phyloP scores from a whole-genome alignment of 371 early-diverging fungal species.

The Rhizopus arrhizus region DNA sequence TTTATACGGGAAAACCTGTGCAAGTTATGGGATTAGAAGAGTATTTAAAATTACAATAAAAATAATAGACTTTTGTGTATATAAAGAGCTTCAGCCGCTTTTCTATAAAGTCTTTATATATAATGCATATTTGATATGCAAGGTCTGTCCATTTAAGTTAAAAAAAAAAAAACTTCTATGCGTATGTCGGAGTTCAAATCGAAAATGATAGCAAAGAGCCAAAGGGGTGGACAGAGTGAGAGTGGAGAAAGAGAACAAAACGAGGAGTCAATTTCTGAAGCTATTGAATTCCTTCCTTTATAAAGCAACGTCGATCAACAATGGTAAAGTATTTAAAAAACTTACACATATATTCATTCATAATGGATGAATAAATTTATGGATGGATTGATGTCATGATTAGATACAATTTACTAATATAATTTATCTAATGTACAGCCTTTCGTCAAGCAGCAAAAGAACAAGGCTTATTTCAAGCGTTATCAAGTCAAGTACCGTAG shows the following conservation, averaged over 20 bases:
- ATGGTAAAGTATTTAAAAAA: neutral
- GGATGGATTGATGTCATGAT: neutral
- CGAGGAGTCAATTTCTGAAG: neutral
- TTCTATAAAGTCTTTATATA: too few relatives aligned
- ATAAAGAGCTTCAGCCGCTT: too few relatives aligned
- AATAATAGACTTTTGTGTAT: neutral
- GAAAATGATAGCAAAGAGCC: too few relatives aligned
- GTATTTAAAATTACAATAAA: neutral
- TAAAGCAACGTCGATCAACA: slow-evolving; percentile 32
- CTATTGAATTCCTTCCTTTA: slow-evolving; percentile 29
- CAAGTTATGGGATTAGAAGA: slow-evolving; percentile 20
- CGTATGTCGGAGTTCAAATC: too few relatives aligned
- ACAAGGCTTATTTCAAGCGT: slow-evolving; percentile 97
- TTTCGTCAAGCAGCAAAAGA: slow-evolving; percentile 80
- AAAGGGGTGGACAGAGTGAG: neutral
- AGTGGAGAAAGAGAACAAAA: neutral
- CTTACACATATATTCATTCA: neutral
- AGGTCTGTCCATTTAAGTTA: too few relatives aligned
- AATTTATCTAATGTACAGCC: slow-evolving; percentile 4
- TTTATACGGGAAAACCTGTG: slow-evolving; percentile 42
- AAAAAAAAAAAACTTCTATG: too few relatives aligned
- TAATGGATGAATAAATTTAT: slow-evolving; percentile 16
- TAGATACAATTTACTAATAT: neutral
- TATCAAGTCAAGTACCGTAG: slow-evolving; percentile 96
- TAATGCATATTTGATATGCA: too few relatives aligned